A percentile compares a stretch with the other conserved stretches of the same genome.
phyloP scores from a whole-genome alignment of 306 rosid species.

The peach (Prunus persica) region Prunus_persica_NCBIv2 NC_034015.1:20447501-20448000 shows the following conservation, averaged over 20 bases:
- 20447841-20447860: not conserved
- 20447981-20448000: not conserved
- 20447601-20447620: conserved; percentile 81
- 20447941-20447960: not conserved
- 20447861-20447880: not conserved
- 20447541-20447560: conserved; percentile 70
- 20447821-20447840: not conserved
- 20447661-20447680: conserved; percentile 6
- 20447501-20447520: conserved; percentile 55
- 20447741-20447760: not conserved
- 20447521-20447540: conserved; percentile 56
- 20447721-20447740: conserved; percentile 3
- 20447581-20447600: conserved; percentile 88
- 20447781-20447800: not conserved
- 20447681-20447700: conserved; percentile 7
- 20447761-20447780: not conserved
- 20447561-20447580: conserved; percentile 81
- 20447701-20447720: not conserved
- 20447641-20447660: conserved; percentile 13
- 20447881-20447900: not conserved
- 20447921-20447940: not conserved
- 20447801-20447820: not conserved
- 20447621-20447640: conserved; percentile 15
- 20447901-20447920: not conserved
- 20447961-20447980: too few species aligned